phyloP scores from a whole-genome alignment of 73 alveolate species.

The Paramecium caudatum region DNA sequence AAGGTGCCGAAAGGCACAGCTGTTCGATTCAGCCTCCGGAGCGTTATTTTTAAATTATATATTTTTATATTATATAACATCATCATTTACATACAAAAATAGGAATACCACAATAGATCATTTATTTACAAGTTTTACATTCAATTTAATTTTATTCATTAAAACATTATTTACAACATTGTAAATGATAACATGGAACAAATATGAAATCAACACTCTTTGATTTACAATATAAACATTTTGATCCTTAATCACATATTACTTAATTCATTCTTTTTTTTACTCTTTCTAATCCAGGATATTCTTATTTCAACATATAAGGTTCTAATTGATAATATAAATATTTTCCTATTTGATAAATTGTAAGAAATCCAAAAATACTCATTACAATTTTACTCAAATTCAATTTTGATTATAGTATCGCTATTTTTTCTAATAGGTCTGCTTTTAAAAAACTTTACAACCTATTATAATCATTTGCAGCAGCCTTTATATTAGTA shows the following conservation, averaged over 20 bases:
- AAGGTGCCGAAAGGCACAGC: slow-evolving; percentile 73
- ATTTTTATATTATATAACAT: neutral
- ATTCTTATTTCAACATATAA: slow-evolving; percentile 17
- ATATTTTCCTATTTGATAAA: neutral
- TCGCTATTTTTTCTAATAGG: neutral
- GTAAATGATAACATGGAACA: slow-evolving; percentile 25
- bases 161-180: slow-evolving; percentile 17
- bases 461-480: slow-evolving; percentile 9
- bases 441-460: neutral
- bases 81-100: slow-evolving; percentile 31
- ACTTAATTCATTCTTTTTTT: neutral
- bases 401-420: neutral
- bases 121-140: slow-evolving; percentile 29
- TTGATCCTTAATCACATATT: neutral
- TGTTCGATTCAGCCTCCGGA: slow-evolving; percentile 71
- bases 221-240: neutral
- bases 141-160: neutral
- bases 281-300: slow-evolving; percentile 33
- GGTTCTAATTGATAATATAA: neutral
- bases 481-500: slow-evolving; percentile 3
- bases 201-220: neutral
- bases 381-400: neutral
- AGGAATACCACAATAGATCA: slow-evolving; percentile 1
- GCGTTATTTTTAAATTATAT: slow-evolving; percentile 23
- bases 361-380: neutral